Percentiles rank a stretch among this genome's conserved stretches.
Evolutionary conservation across 1,284 basidiomycete genomes (phyloP).

Genomic region (Leccinum colubrinum): DNA sequence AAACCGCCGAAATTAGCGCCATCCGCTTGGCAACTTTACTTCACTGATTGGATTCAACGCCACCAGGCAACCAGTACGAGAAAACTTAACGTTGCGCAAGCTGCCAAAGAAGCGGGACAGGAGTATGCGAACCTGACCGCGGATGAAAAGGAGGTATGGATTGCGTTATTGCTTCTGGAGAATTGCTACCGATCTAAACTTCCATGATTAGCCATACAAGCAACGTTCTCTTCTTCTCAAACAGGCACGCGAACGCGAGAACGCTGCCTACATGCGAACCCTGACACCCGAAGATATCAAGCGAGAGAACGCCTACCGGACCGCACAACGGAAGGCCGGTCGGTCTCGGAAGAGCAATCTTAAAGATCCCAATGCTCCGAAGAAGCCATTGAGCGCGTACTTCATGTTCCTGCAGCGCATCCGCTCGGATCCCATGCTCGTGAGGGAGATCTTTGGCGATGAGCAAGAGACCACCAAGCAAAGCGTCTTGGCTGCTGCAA

Average conservation of each 20-base stretch:
- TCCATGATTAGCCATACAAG: conserved; percentile 66
- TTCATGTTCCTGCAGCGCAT: conserved; percentile 94
- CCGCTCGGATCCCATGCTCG: conserved; percentile 68
- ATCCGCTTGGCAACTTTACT: conserved; percentile 96
- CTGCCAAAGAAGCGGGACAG: conserved; percentile 91
- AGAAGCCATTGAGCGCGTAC: conserved; percentile 93
- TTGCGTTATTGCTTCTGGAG: conserved; percentile 27
- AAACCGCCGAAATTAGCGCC: conserved; percentile 92
- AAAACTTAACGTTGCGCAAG: conserved; percentile 93
- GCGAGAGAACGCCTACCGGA: conserved; percentile 88
- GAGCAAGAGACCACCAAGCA: conserved; percentile 95
- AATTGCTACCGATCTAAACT: conserved; percentile 30
- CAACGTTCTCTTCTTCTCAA: conserved; percentile 82
- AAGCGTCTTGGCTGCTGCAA: conserved; percentile 89
- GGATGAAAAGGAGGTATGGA: conserved; percentile 78
- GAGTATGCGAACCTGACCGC: conserved; percentile 81
- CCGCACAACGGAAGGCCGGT: conserved; percentile 91
- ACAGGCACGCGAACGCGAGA: conserved; percentile 80
- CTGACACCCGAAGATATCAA: conserved; percentile 94
- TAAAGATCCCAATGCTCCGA: conserved; percentile 97
- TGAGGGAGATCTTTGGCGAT: conserved; percentile 84
- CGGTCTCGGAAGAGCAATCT: conserved; percentile 93
- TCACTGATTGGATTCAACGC: conserved; percentile 92
- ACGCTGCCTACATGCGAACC: conserved; percentile 83
- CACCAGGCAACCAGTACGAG: conserved; percentile 78